Evolutionary conservation across 2,329 filamentous ascomycete species (phyloP).

Genomic region (Cercospora janseana): DNA sequence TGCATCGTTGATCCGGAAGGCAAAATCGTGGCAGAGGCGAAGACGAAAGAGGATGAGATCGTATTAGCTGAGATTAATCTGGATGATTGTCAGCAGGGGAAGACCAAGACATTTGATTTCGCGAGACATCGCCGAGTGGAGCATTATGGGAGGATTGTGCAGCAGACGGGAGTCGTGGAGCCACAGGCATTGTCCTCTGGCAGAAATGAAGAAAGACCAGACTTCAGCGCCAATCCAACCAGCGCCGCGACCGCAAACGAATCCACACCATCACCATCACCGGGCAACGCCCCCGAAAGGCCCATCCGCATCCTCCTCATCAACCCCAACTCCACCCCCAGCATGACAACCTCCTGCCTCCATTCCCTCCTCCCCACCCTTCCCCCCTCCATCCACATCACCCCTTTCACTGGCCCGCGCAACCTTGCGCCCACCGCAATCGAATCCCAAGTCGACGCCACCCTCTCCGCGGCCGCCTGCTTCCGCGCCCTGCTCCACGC

Average conservation of each 20-base stretch:
- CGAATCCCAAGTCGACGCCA: constrained; percentile 51
- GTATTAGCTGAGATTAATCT: constrained; percentile 52
- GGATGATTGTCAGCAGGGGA: constrained; percentile 46
- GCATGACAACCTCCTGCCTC: constrained; percentile 51
- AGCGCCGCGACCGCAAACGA: background rate
- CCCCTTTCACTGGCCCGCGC: constrained; percentile 52
- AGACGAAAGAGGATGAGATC: constrained; percentile 49
- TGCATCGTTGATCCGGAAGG: constrained; percentile 51
- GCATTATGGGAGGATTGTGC: constrained; percentile 36
- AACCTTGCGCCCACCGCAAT: constrained; percentile 51
- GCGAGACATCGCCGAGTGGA: constrained; percentile 44
- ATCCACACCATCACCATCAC: background rate
- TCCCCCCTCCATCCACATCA: constrained; percentile 49
- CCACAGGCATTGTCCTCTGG: constrained; percentile 23
- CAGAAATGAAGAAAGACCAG: background rate
- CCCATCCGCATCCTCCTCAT: constrained; percentile 47
- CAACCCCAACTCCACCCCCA: constrained; percentile 50
- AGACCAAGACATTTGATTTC: constrained; percentile 46
- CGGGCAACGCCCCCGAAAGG: background rate
- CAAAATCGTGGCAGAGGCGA: constrained; percentile 48
- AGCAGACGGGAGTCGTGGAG: constrained; percentile 39
- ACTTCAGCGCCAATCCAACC: no score
- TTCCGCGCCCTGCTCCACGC: constrained; percentile 48
- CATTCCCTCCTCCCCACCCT: constrained; percentile 45
- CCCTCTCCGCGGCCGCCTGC: constrained; percentile 52